Base-by-base conservation (phyloP, 2,329 filamentous ascomycete genomes). In the Exophiala viscosa region DNA sequence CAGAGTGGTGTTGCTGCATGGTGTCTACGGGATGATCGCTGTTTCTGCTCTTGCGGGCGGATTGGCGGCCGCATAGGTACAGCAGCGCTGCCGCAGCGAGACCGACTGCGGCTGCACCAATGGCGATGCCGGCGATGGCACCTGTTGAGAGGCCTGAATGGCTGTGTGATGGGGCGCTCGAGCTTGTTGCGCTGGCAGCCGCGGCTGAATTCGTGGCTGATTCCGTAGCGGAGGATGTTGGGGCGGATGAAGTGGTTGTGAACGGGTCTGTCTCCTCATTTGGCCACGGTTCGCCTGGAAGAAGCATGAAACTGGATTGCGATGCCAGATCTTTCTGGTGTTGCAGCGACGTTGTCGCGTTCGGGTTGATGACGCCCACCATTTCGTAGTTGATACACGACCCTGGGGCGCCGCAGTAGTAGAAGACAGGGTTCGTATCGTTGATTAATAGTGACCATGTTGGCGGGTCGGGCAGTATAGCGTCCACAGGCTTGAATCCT, bases 291-390 rank as follows among this genome's bases (percentile, higher is more conserved):
- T 63, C 45, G 28, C 60, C 60, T 9, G 60, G 60, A 9, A 60
- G 49, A 6, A 63, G 41, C 49, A 59, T 57, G 50, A 63, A 60
- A 10, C 48, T 45, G 7, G 55, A 55, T 5, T 57, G 20, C 9
- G 43, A 20, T 6, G 60, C 60, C n/a, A 58, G 31, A 15, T 60
- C 35, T 45, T 57, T 54, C 28, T 63, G 60, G 7, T 51, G 32
- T 34, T 48, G 52, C 40, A 63, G 15, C 8, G 52, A 59, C n/a
- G 55, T 55, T 14, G 44, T 56, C 33, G 53, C 55, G 45, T 61
- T 63, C 5, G 84, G 79, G 63, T 91, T 92, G 60, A 92, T 85
- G 1, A 81, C 85, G 2, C 87, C 87, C 13, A 92, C 78, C 87
- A 92, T 92, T 17, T 81, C 77, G 39, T 85, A 77, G 2, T 71